Evolutionary conservation across 805 yeast species (phyloP).

Genomic region (Saccharomycopsis sp.): DNA sequence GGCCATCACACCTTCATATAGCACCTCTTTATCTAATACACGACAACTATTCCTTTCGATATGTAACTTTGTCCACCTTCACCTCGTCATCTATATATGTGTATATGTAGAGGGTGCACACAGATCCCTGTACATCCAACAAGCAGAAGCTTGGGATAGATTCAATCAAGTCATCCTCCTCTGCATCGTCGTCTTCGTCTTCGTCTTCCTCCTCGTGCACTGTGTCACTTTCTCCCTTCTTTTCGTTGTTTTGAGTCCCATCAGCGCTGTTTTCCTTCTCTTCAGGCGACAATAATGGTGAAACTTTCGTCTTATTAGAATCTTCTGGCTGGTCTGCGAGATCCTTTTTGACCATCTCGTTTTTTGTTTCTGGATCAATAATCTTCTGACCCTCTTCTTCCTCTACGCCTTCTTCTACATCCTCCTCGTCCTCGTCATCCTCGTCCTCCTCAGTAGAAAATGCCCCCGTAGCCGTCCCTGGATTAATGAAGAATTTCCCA

Average conservation of each 20-base stretch:
- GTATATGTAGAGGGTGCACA: conserved; percentile 79
- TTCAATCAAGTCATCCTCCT: conserved; percentile 12
- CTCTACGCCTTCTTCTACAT: conserved; percentile 29
- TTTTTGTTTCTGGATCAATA: conserved; percentile 24
- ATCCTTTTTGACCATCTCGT: conserved; percentile 6
- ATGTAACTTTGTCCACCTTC: conserved; percentile 81
- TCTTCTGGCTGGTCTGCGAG: neutral
- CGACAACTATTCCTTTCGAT: conserved; percentile 41
- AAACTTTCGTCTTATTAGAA: conserved; percentile 2
- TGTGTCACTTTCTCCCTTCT: conserved; percentile 10
- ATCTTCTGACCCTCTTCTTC: conserved; percentile 24
- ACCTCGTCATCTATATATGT: conserved; percentile 75
- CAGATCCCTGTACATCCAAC: conserved; percentile 73
- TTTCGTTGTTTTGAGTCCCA: conserved; percentile 2
- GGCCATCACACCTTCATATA: no score
- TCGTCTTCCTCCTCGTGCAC: conserved; percentile 22
- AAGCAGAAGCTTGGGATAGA: conserved; percentile 84
- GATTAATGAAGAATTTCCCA: conserved; percentile 90
- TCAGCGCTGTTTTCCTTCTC: neutral
- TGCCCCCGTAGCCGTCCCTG: conserved; percentile 97
- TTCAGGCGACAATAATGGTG: neutral
- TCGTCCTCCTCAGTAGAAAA: conserved; percentile 57
- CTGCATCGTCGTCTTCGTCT: conserved; percentile 18
- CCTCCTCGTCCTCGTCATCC: conserved; percentile 41
- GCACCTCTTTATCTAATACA: no score